Evolutionary conservation across 2,329 filamentous ascomycete genomes (phyloP).

Genomic region (Paraphoma chrysanthemicola): DNA sequence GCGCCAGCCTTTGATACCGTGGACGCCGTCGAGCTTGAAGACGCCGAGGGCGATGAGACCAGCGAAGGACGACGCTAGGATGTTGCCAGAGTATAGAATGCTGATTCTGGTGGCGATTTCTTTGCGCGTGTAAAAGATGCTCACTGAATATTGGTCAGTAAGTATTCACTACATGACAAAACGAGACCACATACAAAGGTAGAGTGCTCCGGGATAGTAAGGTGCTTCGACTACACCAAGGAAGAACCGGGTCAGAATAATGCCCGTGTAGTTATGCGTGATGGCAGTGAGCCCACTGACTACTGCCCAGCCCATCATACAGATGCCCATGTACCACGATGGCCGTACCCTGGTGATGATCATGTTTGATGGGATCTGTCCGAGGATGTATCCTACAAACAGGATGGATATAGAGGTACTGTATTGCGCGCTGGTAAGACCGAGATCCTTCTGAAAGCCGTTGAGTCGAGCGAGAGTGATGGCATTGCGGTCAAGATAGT

Average conservation of each 20-base stretch:
- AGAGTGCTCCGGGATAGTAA: constrained; percentile 6
- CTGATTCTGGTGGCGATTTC: constrained; percentile 60
- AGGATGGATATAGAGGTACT: constrained; percentile 56
- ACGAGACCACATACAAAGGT: not conserved
- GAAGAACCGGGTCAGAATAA: constrained; percentile 12
- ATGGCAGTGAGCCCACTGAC: constrained; percentile 5
- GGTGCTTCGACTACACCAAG: constrained; percentile 19
- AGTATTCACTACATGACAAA: not conserved
- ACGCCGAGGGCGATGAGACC: constrained; percentile 62
- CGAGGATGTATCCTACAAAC: constrained; percentile 12
- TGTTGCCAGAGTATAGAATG: constrained; percentile 60
- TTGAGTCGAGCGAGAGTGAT: constrained; percentile 68
- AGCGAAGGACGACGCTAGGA: constrained; percentile 59
- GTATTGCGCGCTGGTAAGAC: constrained; percentile 17
- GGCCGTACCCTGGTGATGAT: constrained; percentile 59
- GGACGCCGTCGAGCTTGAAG: constrained; percentile 36
- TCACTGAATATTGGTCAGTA: constrained; percentile 27
- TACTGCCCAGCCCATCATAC: constrained; percentile 12
- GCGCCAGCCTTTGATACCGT: constrained; percentile 44
- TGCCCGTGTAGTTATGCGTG: constrained; percentile 6
- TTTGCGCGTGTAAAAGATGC: constrained; percentile 56
- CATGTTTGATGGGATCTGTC: constrained; percentile 15
- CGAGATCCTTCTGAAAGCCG: constrained; percentile 62
- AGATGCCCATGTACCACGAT: constrained; percentile 55
- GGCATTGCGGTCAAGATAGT: constrained; percentile 62